Conservation (phyloP, 106 monocot species). For the Posidonia australis region DNA sequence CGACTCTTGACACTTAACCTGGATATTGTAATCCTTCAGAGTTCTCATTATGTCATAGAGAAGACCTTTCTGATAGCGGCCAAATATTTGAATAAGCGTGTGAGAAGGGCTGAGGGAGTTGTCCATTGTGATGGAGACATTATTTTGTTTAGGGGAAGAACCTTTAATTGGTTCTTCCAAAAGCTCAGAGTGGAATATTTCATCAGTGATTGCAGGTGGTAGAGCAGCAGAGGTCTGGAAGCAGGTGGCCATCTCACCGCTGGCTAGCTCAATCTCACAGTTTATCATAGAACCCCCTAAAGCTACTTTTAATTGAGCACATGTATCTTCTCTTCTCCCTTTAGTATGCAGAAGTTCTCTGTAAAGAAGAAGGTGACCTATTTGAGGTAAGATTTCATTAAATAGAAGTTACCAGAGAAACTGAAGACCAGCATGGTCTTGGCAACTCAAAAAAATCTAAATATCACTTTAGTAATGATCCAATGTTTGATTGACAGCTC, state of each 20-base stretch:
- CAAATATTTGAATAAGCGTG: conserved; percentile 67
- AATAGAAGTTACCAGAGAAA: too few relatives aligned
- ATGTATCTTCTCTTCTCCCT: conserved; percentile 56
- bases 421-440: too few relatives aligned
- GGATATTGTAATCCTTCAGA: conserved; percentile 81
- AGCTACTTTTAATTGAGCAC: conserved; percentile 36
- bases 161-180: conserved; percentile 18
- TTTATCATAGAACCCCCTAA: conserved; percentile 51
- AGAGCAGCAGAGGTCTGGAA: conserved; percentile 51
- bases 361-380: background rate
- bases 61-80: conserved; percentile 74
- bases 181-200: conserved; percentile 47
- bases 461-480: too few relatives aligned
- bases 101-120: conserved; percentile 67
- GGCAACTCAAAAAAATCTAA: too few relatives aligned
- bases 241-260: conserved; percentile 28
- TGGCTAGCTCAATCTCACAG: conserved; percentile 55
- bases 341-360: conserved; percentile 77
- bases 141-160: conserved; percentile 6
- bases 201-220: conserved; percentile 36
- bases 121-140: conserved; percentile 49
- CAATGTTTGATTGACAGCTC: too few relatives aligned
- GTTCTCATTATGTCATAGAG: conserved; percentile 88
- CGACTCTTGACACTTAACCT: conserved; percentile 32
- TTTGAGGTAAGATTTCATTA: background rate